Conservation (phyloP, 495 filamentous ascomycete species). For the Hypoxylon cercidicola region DNA sequence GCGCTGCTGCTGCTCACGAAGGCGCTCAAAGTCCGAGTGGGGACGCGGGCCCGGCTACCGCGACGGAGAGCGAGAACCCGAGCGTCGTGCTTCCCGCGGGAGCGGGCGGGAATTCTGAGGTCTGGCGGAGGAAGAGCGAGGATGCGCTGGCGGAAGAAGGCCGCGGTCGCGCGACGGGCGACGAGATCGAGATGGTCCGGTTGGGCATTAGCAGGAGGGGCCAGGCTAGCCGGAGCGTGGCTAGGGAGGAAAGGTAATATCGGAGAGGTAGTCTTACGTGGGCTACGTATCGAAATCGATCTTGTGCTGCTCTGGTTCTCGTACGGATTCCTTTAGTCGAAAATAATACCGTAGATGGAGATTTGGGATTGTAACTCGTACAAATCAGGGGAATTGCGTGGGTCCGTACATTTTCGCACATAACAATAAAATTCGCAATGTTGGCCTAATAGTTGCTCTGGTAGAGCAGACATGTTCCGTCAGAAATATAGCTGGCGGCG, state of each 20-base stretch:
- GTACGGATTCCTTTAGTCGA: too few species aligned
- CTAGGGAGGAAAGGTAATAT: slow-evolving; percentile 16
- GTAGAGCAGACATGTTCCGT: too few species aligned
- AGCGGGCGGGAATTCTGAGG: background rate
- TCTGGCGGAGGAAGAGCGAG: slow-evolving; percentile 38
- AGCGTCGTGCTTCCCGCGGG: background rate
- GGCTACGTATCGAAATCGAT: too few species aligned
- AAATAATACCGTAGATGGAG: background rate
- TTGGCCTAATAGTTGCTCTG: too few species aligned
- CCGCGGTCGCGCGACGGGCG: slow-evolving; percentile 10
- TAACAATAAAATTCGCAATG: too few species aligned
- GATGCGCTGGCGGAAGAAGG: slow-evolving; percentile 52
- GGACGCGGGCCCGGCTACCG: background rate
- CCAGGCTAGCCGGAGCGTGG: slow-evolving; percentile 31
- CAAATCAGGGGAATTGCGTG: too few species aligned
- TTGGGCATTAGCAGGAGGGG: slow-evolving; percentile 36
- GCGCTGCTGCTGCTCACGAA: slow-evolving; percentile 37
- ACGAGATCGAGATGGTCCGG: slow-evolving; percentile 37
- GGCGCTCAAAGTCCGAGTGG: slow-evolving; percentile 2
- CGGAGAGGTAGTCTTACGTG: background rate
- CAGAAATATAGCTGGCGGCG: too few species aligned
- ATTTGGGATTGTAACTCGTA: too few species aligned
- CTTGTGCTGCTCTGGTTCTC: too few species aligned
- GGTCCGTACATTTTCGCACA: too few species aligned
- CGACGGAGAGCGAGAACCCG: slow-evolving; percentile 11